phyloP scores from a whole-genome alignment of 2,329 filamentous ascomycete genomes.

The Remersonia thermophila region DNA sequence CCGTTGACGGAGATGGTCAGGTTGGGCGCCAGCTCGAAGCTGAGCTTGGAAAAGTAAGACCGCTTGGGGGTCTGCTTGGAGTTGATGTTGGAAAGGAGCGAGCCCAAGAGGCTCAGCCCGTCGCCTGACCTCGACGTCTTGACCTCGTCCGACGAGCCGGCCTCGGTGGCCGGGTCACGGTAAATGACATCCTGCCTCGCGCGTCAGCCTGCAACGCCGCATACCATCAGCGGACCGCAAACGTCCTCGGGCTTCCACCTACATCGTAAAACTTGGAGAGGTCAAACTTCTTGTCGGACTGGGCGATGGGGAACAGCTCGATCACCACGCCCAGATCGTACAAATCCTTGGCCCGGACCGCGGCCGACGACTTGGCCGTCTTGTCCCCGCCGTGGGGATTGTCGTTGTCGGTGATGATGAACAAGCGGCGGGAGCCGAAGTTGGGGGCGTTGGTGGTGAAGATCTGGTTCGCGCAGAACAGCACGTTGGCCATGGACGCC shows the following conservation, averaged over 20 bases:
- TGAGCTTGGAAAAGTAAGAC: constrained; percentile 74
- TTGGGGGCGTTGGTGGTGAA: constrained; percentile 93
- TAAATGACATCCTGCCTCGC: constrained; percentile 72
- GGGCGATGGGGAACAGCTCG: constrained; percentile 83
- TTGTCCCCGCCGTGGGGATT: constrained; percentile 67
- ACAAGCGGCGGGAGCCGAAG: constrained; percentile 84
- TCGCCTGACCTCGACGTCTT: constrained; percentile 57
- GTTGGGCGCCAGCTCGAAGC: constrained; percentile 74
- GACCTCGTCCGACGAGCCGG: constrained; percentile 44
- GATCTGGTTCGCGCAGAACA: constrained; percentile 93
- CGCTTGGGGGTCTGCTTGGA: constrained; percentile 80
- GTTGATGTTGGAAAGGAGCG: constrained; percentile 75
- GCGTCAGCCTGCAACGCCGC: not conserved
- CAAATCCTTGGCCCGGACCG: constrained; percentile 82
- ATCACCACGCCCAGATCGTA: constrained; percentile 89
- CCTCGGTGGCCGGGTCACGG: constrained; percentile 59
- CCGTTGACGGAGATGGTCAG: constrained; percentile 85
- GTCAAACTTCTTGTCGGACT: constrained; percentile 59
- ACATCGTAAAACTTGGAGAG: constrained; percentile 84
- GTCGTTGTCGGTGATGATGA: constrained; percentile 92
- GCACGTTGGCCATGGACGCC: constrained; percentile 73
- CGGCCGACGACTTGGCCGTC: constrained; percentile 59
- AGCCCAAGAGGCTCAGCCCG: constrained; percentile 66
- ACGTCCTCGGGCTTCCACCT: constrained; percentile 17
- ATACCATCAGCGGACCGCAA: not conserved